Conservation (phyloP, 108 stramenopile genomes). For the Conticribra guillardii region DNA sequence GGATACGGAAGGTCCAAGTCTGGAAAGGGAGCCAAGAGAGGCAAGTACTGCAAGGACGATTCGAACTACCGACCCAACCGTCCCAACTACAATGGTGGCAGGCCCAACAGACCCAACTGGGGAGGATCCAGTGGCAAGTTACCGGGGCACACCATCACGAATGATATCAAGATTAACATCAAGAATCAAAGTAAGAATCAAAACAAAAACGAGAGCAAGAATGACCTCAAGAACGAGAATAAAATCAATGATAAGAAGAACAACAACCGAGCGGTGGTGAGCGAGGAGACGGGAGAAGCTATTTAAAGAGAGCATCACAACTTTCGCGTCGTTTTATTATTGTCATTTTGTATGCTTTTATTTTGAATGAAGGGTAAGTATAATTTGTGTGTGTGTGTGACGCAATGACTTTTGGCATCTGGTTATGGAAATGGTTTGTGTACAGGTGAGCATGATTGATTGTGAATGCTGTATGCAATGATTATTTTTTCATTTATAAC, state of each 20-base stretch:
- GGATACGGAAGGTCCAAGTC: background rate
- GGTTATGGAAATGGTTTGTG: background rate
- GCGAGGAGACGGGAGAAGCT: background rate
- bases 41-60: background rate
- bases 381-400: background rate
- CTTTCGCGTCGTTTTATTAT: background rate
- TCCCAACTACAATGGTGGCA: background rate
- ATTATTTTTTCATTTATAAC: background rate
- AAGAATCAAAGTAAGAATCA: background rate
- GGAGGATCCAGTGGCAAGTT: background rate
- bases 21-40: background rate
- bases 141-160: background rate
- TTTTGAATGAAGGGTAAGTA: background rate
- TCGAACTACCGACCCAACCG: background rate
- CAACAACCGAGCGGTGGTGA: background rate
- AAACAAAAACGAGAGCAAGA: background rate
- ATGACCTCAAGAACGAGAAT: background rate
- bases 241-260: background rate
- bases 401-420: background rate
- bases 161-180: background rate
- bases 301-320: background rate
- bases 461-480: background rate
- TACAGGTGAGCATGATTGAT: background rate
- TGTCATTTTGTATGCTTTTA: background rate
- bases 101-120: background rate